Evolutionary conservation across 257 asterid genomes (phyloP).

Genomic region (Fraxinus quadrangulata): DNA sequence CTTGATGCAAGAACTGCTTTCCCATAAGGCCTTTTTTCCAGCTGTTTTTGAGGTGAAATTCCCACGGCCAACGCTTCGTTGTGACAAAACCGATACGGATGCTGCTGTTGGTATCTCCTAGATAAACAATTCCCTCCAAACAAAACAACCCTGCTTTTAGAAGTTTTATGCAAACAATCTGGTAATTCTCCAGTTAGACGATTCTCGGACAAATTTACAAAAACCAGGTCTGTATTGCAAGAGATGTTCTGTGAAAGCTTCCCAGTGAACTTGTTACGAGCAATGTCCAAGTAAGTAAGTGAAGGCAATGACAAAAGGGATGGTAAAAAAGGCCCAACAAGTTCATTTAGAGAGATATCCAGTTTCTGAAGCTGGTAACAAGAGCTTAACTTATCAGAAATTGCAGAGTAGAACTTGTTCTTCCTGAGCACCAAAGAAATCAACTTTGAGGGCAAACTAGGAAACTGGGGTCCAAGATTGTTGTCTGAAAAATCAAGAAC

Average conservation of each 20-base stretch:
- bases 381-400: constrained; percentile 48
- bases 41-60: constrained; percentile 41
- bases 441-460: constrained; percentile 52
- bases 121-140: constrained; percentile 72
- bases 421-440: constrained; percentile 61
- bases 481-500: constrained; percentile 69
- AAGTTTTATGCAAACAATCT: constrained; percentile 43
- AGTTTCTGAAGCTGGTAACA: constrained; percentile 59
- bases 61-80: constrained; percentile 83
- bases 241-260: constrained; percentile 57
- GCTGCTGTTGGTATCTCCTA: constrained; percentile 39
- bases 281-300: constrained; percentile 55
- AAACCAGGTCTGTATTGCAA: constrained; percentile 49
- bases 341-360: constrained; percentile 60
- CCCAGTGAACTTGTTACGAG: constrained; percentile 73
- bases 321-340: constrained; percentile 54
- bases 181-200: constrained; percentile 79
- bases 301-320: constrained; percentile 61
- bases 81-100: constrained; percentile 59
- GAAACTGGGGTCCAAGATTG: constrained; percentile 69
- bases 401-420: constrained; percentile 56
- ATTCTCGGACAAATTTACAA: constrained; percentile 63
- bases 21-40: constrained; percentile 32
- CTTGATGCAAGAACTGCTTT: constrained; percentile 62
- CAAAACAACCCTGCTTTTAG: constrained; percentile 29